Evolutionary conservation across 352 stramenopile genomes (phyloP), one percentile per base, ranked within the genome.

Genomic region (Poterioochromonas sp.): DNA sequence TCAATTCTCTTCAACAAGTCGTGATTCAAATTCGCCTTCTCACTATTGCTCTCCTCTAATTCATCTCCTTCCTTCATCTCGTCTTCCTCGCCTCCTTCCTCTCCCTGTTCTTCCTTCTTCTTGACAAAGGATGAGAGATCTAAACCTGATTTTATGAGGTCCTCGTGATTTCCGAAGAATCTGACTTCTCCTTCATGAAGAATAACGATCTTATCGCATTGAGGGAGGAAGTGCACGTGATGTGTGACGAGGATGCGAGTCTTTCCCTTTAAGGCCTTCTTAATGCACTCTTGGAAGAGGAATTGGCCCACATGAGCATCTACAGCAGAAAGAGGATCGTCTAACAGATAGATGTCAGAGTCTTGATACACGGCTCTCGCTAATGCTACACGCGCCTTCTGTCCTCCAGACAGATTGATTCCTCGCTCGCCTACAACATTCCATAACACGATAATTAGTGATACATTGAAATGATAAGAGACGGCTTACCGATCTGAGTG

Each of bases 251-350:
- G 22, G 1, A 69, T 8, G 8, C 60, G 60, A 29, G 60, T 69
- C 32, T 76, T 76, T 5, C 32, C 44, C 12, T 11, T 43, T 5
- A 71, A 34, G 26, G 40, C 37, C 12, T 11, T 8, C 18, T 20
- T 3, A 39, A 76, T 39, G 26, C 69, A 76, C 12, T 76, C 44
- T 34, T 76, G 1, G 44, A 71, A 71, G 3, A 71, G 18, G 32
- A 41, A 34, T 34, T 71, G 34, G 1, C 35, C 62, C 3, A 71
- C 37, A 34, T 71, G 34, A 1, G 37, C 94, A 85, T 99, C 95
- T 0, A 99, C 94, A 1, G 95, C 96, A 40, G 88, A 92, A 22
- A 99, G 83, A 51, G 94, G 90, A 80, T 98, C 94, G 79, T 99
- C 96, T 35, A 99, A 84, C 22, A 99, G 77, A 82, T 95, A 97